phyloP scores from a whole-genome alignment of 495 filamentous ascomycete species.

The Aspergillus conjunctus region DNA sequence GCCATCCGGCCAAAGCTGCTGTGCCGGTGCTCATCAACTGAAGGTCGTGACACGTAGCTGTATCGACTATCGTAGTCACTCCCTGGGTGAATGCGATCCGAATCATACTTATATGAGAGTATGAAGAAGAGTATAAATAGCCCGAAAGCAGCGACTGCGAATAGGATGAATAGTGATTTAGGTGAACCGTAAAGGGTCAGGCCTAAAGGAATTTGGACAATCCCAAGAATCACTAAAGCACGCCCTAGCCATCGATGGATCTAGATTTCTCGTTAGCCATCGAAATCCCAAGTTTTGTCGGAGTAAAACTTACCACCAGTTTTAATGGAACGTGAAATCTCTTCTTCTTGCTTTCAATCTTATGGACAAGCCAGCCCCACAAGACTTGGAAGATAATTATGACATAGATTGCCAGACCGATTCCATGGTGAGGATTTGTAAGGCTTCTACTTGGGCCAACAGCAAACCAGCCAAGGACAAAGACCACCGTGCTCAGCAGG shows the following conservation, averaged over 20 bases:
- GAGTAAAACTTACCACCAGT: slow-evolving; percentile 61
- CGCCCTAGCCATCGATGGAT: slow-evolving; percentile 87
- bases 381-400: slow-evolving; percentile 78
- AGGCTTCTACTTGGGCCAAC: slow-evolving; percentile 75
- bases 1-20: slow-evolving; percentile 42
- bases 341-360: slow-evolving; percentile 61
- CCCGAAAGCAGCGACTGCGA: slow-evolving; percentile 68
- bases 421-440: slow-evolving; percentile 93
- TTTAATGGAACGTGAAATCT: slow-evolving; percentile 63
- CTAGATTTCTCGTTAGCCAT: slow-evolving; percentile 34
- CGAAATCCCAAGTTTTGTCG: not conserved
- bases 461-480: slow-evolving; percentile 77
- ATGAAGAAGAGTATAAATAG: slow-evolving; percentile 72
- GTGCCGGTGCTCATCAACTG: slow-evolving; percentile 38
- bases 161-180: slow-evolving; percentile 80
- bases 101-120: slow-evolving; percentile 65
- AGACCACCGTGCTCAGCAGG: slow-evolving; percentile 67
- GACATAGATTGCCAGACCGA: slow-evolving; percentile 87
- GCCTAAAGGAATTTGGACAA: slow-evolving; percentile 86
- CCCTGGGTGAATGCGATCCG: slow-evolving; percentile 46
- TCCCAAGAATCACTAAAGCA: slow-evolving; percentile 71
- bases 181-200: slow-evolving; percentile 93
- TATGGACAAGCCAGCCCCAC: slow-evolving; percentile 71
- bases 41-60: slow-evolving; percentile 53
- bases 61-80: slow-evolving; percentile 53